Evolutionary conservation across 768 basidiomycete genomes (phyloP).

Genomic region (Tephrocybe sp.): DNA sequence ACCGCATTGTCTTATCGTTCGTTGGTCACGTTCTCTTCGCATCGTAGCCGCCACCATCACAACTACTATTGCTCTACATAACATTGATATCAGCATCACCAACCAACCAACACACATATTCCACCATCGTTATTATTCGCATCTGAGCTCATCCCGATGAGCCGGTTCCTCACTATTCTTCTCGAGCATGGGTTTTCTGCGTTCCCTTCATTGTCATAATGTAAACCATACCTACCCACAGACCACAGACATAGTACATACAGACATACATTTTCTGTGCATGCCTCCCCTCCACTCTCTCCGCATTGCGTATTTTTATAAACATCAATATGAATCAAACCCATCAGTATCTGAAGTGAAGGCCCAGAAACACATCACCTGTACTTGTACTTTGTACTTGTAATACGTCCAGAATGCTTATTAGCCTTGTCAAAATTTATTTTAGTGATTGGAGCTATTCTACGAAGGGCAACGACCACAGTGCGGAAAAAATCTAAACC

Average conservation of each 20-base stretch:
- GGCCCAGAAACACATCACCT: background rate
- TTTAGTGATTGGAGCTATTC: no score
- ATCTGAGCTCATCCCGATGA: no score
- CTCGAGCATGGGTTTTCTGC: background rate
- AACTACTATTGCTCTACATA: no score
- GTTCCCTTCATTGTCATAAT: constrained; percentile 4
- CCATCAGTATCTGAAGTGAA: background rate
- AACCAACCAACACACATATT: no score
- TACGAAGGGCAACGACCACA: no score
- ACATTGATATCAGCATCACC: no score
- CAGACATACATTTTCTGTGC: constrained; percentile 6
- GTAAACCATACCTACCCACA: constrained; percentile 10
- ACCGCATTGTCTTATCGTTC: background rate
- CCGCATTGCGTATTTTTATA: constrained; percentile 12
- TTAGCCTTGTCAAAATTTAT: no score
- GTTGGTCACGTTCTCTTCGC: constrained; percentile 6
- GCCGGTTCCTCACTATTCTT: background rate
- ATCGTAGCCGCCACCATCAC: background rate
- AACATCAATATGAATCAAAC: constrained; percentile 10
- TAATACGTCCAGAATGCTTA: no score
- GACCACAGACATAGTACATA: constrained; percentile 2
- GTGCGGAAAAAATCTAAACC: no score
- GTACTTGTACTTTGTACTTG: no score
- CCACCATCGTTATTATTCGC: no score
- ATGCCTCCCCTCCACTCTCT: constrained; percentile 4